These are phyloP conservation scores for Yamadazyma akitaensis DNA, from an alignment of 805 yeast genomes.

Conservation along the genomic window DNA sequence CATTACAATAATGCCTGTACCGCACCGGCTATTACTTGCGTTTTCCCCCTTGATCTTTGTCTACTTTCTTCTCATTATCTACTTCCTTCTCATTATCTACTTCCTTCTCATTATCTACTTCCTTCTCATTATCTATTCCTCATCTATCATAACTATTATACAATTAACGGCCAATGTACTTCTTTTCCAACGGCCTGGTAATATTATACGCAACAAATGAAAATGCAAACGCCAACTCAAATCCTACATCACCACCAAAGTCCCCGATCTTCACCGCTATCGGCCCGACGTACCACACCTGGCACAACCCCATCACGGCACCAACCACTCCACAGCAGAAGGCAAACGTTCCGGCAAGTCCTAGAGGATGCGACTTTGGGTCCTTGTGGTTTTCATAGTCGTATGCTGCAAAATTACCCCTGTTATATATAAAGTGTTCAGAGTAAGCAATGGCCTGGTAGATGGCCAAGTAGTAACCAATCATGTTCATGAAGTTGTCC, in stretches of 20 bases:
- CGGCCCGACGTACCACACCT: conserved; percentile 78
- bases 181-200: conserved; percentile 63
- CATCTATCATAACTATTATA: conserved; percentile 1
- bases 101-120: not conserved
- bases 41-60: no score
- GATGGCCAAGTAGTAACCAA: conserved; percentile 87
- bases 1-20: no score
- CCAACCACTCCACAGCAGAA: conserved; percentile 84
- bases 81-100: no score
- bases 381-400: conserved; percentile 61
- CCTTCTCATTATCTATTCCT: not conserved
- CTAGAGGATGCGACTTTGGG: conserved; percentile 61
- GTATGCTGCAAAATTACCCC: conserved; percentile 57
- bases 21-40: no score
- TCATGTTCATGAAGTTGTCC: conserved; percentile 85
- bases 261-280: conserved; percentile 59
- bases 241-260: conserved; percentile 83
- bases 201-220: conserved; percentile 59
- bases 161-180: conserved; percentile 49
- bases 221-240: conserved; percentile 69
- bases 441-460: conserved; percentile 72
- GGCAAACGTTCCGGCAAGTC: conserved; percentile 73
- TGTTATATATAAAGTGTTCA: conserved; percentile 80
- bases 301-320: conserved; percentile 83
- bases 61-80: no score